Base-by-base conservation (phyloP, 345 rosid species). In the Linum tenue region DNA sequence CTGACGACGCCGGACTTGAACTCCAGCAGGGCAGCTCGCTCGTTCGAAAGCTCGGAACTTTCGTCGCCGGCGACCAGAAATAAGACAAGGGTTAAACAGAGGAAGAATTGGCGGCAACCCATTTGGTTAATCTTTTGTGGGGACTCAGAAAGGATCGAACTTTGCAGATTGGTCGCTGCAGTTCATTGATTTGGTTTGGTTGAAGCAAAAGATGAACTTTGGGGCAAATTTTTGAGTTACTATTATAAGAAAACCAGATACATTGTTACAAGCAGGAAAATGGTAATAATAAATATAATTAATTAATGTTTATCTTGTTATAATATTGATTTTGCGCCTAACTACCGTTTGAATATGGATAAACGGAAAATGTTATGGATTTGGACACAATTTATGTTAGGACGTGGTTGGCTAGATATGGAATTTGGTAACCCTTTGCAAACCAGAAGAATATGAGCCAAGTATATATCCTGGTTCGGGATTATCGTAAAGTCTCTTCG, bases 11-110 rank as follows among this genome's bases (percentile, higher is more conserved):
- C 81, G 0, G 82, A 69, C 85, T 60, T 85, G 76, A 92, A 83
- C 56, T 80, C 62, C 48, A 92, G 74, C 65, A 92, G 73, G 16
- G 97, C 80, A 50, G 48, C 75, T 79, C 68, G 69, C 59, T 89
- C 90, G n/a, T 14, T 60, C 22, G 9, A 43, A 39, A 76, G 43
- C 8, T 10, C 57, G 53, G 56, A 59, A 11, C 72, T 76, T 39
- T 62, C 73, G 44, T 78, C 61, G 4, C 72, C 78, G 12, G 74
- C 68, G 37, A 75, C 76, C 39, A 56, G 70, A 16, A 66, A 53
- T 58, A 69, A 22, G 64, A 74, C 48, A 63, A 72, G 69, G 78
- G 74, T 72, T 69, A 70, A 64, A 60, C 70, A 70, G 15, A 64
- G 73, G 39, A 74, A 64, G 68, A 77, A 68, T 56, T 68, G 66